Percentiles rank a stretch among this genome's conserved stretches.
Conservation (phyloP, 352 stramenopile genomes). For the Globisporangium acanthophoron region DNA sequence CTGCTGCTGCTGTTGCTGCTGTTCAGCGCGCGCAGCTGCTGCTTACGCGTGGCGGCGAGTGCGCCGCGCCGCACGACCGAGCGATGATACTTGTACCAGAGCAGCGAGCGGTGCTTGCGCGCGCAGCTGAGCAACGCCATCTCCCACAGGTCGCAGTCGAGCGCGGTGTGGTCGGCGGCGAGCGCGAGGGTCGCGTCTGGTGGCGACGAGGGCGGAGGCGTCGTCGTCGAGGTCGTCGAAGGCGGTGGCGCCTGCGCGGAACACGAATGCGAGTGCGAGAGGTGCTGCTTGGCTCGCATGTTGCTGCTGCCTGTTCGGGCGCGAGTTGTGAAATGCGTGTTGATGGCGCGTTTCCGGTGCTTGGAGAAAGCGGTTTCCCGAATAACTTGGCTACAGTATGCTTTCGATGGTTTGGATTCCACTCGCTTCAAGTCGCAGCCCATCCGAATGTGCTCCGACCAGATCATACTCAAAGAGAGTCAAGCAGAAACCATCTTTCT, state of each 20-base stretch:
- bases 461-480: too few relatives aligned
- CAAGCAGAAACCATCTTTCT: too few relatives aligned
- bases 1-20: conserved; percentile 7
- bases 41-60: conserved; percentile 11
- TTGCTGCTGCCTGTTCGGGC: background rate
- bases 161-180: conserved; percentile 22
- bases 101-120: conserved; percentile 42
- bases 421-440: too few relatives aligned
- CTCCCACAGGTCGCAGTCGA: conserved; percentile 43
- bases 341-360: background rate
- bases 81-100: conserved; percentile 41
- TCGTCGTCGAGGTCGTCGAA: background rate
- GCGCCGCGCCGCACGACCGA: conserved; percentile 26
- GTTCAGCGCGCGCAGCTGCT: conserved; percentile 4
- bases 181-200: background rate
- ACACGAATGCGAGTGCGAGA: background rate
- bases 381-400: background rate
- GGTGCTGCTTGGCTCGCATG: background rate
- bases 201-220: background rate
- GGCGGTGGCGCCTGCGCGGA: background rate
- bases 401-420: too few relatives aligned
- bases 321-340: background rate
- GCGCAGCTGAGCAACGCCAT: conserved; percentile 56
- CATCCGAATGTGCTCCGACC: too few relatives aligned
- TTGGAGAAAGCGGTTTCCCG: background rate